Base-by-base conservation (phyloP, 805 yeast genomes). In the Scheffersomyces lignosus region DNA sequence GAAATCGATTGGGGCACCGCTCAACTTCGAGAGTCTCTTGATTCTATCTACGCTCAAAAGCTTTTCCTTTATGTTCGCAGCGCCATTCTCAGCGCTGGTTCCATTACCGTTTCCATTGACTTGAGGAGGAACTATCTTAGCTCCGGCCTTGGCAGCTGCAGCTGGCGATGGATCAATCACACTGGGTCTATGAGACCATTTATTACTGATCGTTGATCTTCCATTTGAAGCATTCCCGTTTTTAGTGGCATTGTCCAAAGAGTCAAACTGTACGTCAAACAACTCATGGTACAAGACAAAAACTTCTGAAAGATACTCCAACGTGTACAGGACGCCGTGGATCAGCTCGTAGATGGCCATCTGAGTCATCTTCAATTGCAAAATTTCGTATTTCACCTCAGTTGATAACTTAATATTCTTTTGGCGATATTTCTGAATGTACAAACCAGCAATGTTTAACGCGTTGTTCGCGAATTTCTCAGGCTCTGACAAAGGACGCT, bases 331-430 rank as follows among this genome's bases (percentile, higher is more conserved):
- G 1, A 72, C 60, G 5, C 88, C 91, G 38, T 75, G 69, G 3
- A 76, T 64, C 4, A 77, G 70, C 49, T 84, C 89, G 35, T 79
- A 62, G n/a, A 87, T 64, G 1, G 87, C 79, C 25, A 88, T 62
- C 49, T 83, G 87, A 0, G 96, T 83, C 60, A 85, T 70, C 48
- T 85, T 85, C 54, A 88, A 69, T 53, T 87, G 86, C 35, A 81
- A 53, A 38, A 80, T 72, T 39, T 73, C 80, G 62, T 74, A 64
- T 49, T 74, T 66, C 29, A 58, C 52, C 23, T 54, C 57, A 5
- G 49, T 33, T 3, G 64, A 50, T 18, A 66, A 42, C 15, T 51
- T 47, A 7, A 49, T 41, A 24, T 51, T 58, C 15, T 42, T 44
- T 28, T 58, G 55, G n/a, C 50, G 49, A 41, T 58, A 52, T 38